Base-by-base conservation (phyloP, 176 grass and related monocot genomes). In the Cenchrus fungigraminus region DNA sequence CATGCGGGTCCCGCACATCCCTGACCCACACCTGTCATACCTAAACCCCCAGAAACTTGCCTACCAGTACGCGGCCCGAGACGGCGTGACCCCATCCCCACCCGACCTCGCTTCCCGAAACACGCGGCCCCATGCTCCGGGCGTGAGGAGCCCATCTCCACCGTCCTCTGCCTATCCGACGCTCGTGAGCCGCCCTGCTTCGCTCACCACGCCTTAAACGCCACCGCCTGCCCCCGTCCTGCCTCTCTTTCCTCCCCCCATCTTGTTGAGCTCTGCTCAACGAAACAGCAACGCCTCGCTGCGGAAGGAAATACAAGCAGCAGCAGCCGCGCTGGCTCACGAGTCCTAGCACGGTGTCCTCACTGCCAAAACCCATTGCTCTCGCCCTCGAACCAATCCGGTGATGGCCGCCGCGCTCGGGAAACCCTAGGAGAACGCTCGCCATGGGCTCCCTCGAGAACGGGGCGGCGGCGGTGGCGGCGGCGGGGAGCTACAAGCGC, bases 361-460 rank as follows among this genome's bases (percentile, higher is more conserved):
- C 42, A 28, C 79, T 44, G 32, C 79, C 50, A 69, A 15, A 22
- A 10, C 65, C 65, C 79, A 42, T 14, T 16, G 65, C 79, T 40
- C 47, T 3, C 53, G 5, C 45, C 12, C 4, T 6, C 79, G 4
- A 11, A 9, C 79, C 51, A 77, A 49, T 77, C 63, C 63, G 77
- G 57, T 82, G 67, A 87, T 78, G 79, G 68, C 84, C 55, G 31
- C 63, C 67, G 6, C 82, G 73, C 28, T 5, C 9, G 19, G 28
- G 22, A 55, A 89, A 71, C 67, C 77, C 80, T 86, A 81, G 67
- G 12, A 53, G 73, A 29, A 12, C 71, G 61, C 55, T 37, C 50
- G 82, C 71, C 34, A 98, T 98, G 96, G 93, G 89, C 28, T 98
- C 93, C 70, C 85, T 98, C 60, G 89, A 98, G 29, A 71, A 40